Evolutionary conservation across 371 early-diverging fungal species (phyloP).

Genomic region (Syncephalis plumigaleata): DNA sequence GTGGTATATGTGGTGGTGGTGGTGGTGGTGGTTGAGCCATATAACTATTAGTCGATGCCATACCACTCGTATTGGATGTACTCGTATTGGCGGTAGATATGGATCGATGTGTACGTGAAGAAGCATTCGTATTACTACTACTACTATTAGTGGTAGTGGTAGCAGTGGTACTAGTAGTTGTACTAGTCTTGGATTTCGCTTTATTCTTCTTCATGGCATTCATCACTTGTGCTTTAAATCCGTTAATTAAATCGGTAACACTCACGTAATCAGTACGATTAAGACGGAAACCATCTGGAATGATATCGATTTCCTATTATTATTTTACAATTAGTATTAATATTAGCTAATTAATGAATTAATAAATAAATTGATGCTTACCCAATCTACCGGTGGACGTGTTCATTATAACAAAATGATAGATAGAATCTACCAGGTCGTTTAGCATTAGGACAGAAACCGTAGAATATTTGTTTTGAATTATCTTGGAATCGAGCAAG

Average conservation of each 20-base stretch:
- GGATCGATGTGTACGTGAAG: no score
- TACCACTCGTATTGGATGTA: no score
- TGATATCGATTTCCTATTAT: slow-evolving; percentile 19
- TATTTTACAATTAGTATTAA: not conserved
- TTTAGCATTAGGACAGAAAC: slow-evolving; percentile 24
- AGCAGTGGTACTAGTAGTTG: no score
- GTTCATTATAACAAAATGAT: slow-evolving; percentile 22
- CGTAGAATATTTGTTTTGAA: slow-evolving; percentile 33
- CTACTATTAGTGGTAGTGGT: no score
- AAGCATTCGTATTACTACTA: no score
- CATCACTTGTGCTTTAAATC: slow-evolving; percentile 24
- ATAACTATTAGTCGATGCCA: no score
- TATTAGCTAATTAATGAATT: not conserved
- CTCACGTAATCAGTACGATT: slow-evolving; percentile 32
- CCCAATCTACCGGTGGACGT: slow-evolving; percentile 19
- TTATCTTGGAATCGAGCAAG: slow-evolving; percentile 15
- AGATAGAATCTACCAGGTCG: slow-evolving; percentile 29
- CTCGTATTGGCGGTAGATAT: no score
- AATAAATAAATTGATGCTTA: slow-evolving; percentile 6
- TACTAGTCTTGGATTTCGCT: no score
- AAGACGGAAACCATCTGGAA: slow-evolving; percentile 39
- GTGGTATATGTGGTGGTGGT: no score
- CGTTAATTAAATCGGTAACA: slow-evolving; percentile 38
- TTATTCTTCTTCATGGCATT: no score
- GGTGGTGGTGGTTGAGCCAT: no score